Evolutionary conservation across 805 yeast species (phyloP).

Genomic region (Candida ortonii): DNA sequence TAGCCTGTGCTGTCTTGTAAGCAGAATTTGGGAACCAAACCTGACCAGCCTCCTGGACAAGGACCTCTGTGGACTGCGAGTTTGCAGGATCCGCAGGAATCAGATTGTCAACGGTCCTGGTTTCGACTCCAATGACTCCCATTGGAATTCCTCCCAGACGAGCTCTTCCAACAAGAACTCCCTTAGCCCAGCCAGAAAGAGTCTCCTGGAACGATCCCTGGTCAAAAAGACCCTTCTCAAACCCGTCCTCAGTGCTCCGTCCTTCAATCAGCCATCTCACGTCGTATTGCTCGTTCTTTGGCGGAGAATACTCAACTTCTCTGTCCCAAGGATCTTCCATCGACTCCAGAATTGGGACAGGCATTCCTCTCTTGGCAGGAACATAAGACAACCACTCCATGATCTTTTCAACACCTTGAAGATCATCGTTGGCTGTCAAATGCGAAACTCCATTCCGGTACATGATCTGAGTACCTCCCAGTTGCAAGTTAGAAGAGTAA

Average conservation of each 20-base stretch:
- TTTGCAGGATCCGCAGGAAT: conserved; percentile 98
- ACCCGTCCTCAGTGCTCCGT: conserved; percentile 64
- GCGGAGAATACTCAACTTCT: conserved; percentile 78
- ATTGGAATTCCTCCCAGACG: conserved; percentile 98
- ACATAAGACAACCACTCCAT: conserved; percentile 94
- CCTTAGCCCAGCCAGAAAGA: conserved; percentile 96
- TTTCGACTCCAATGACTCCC: conserved; percentile 97
- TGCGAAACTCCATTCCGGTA: conserved; percentile 98
- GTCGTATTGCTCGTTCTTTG: conserved; percentile 71
- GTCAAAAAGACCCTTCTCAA: conserved; percentile 88
- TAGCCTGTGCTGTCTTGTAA: conserved; percentile 98
- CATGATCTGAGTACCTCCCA: conserved; percentile 99
- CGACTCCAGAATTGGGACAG: conserved; percentile 83
- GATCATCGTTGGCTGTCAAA: conserved; percentile 92
- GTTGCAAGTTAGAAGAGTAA: conserved; percentile 91
- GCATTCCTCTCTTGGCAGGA: conserved; percentile 86
- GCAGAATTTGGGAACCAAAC: conserved; percentile 99
- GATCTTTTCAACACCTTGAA: conserved; percentile 93
- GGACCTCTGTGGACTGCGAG: conserved; percentile 84
- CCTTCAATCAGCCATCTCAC: conserved; percentile 96
- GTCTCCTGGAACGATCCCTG: conserved; percentile 93
- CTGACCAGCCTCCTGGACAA: conserved; percentile 95
- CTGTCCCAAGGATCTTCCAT: conserved; percentile 88
- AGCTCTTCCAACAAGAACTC: conserved; percentile 98
- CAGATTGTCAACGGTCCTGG: conserved; percentile 83